Base-by-base conservation (phyloP, 202 grass and related monocot species). In the Thinopyrum obtusiflorum region DNA sequence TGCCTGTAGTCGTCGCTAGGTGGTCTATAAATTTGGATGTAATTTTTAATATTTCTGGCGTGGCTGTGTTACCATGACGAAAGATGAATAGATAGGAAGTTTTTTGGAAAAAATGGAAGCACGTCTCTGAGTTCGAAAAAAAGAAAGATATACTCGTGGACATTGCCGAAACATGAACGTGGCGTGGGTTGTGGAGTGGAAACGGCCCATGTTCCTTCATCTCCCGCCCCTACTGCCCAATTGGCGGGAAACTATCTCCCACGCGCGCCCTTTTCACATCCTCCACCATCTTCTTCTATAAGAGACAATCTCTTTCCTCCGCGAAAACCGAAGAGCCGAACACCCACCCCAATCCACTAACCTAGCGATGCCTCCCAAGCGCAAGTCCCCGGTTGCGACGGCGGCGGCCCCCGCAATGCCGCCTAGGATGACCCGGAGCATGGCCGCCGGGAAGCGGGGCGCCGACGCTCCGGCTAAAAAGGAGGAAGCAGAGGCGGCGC, bases 341-440 rank as follows among this genome's bases (percentile, higher is more conserved):
- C 71, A 4, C 42, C 72, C 27, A 55, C 25, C 73, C 35, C 9
- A 66, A 55, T n/a, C 77, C 64, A 67, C 55, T 13, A 42, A 73
- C 11, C 49, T 15, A 51, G 44, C 40, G 53, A 97, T 97, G 95
- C 82, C 90, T 63, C 92, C 90, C 72, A 94, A 89, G 89, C 88
- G 89, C 89, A 97, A 93, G 80, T 75, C 79, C 28, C 72, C 65
- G 7, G 79, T 40, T 65, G 21, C 65, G 25, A 18, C 59, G 31
- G 61, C 67, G 23, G 72, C 72, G 31, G 63, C 80, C 13, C 36
- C 81, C 4, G 27, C 62, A 17, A 55, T 44, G n/a, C 91, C 94
- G 18, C 89, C 92, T 23, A 89, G 90, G 86, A 91, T 70, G 86
- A 97, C 90, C 7, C 78, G 94, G 76, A 97, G 94, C 85, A 92